phyloP scores from a whole-genome alignment of 108 stramenopile species.

The Cyclotella baltica region DNA sequence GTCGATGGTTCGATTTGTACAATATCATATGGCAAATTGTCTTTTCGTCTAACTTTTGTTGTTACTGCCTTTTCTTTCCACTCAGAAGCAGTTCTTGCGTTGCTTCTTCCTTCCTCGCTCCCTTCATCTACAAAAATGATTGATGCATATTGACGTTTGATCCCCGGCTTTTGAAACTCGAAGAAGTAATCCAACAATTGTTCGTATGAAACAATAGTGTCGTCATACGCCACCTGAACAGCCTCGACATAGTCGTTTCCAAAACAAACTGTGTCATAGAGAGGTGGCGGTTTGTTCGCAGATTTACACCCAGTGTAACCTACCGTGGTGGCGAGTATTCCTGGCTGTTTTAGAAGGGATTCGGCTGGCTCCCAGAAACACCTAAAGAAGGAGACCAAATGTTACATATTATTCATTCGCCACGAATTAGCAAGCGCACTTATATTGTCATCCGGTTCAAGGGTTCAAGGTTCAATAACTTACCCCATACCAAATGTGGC shows the following conservation, averaged over 20 bases:
- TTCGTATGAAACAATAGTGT: slow-evolving; percentile 56
- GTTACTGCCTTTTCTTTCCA: slow-evolving; percentile 29
- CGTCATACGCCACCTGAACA: slow-evolving; percentile 65
- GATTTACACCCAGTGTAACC: slow-evolving; percentile 74
- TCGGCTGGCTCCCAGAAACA: slow-evolving; percentile 88
- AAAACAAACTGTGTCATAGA: slow-evolving; percentile 70
- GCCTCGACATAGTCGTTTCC: slow-evolving; percentile 54
- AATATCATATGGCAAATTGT: slow-evolving; percentile 50
- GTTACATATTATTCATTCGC: too few relatives aligned
- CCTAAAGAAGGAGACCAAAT: too few relatives aligned
- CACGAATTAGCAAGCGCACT: too few relatives aligned
- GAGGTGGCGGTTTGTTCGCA: slow-evolving; percentile 51
- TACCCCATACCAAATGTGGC: slow-evolving; percentile 78
- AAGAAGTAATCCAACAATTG: slow-evolving; percentile 71
- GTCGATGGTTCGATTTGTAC: slow-evolving; percentile 66
- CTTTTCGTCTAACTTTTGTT: slow-evolving; percentile 24
- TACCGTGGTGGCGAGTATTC: slow-evolving; percentile 68
- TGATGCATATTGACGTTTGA: slow-evolving; percentile 77
- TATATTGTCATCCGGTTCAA: too few relatives aligned
- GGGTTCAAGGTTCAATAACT: background rate
- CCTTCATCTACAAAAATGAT: slow-evolving; percentile 71
- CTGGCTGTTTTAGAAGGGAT: slow-evolving; percentile 63
- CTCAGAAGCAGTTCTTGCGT: slow-evolving; percentile 24
- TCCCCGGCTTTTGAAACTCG: slow-evolving; percentile 68
- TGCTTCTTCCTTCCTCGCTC: slow-evolving; percentile 44